These are phyloP conservation scores for Wolfiporia cocos DNA, from an alignment of 1,284 basidiomycete genomes.

Conservation along the genomic window DNA sequence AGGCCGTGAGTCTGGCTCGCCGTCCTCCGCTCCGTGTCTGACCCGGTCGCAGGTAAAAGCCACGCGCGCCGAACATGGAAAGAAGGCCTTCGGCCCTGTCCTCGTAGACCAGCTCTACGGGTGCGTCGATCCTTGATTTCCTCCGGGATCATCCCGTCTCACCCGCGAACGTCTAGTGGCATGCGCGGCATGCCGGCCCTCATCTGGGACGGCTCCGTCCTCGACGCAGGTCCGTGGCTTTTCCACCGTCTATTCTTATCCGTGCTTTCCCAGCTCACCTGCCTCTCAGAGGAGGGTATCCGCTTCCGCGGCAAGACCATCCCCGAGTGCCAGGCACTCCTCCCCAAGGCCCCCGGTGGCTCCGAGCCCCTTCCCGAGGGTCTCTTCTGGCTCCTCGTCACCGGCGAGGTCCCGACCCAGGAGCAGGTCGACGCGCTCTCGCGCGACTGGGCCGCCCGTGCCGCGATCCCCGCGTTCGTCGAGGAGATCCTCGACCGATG, in stretches of 20 bases:
- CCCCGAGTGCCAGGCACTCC: constrained; percentile 79
- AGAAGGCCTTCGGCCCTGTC: constrained; percentile 87
- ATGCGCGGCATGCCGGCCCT: constrained; percentile 88
- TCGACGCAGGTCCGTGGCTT: constrained; percentile 70
- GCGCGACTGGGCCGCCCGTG: constrained; percentile 89
- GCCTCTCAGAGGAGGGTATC: constrained; percentile 79
- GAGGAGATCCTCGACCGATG: constrained; percentile 92
- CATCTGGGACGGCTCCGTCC: constrained; percentile 95
- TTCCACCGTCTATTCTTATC: constrained; percentile 5
- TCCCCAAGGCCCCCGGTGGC: constrained; percentile 88
- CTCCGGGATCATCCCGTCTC: background rate
- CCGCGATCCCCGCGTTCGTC: constrained; percentile 85
- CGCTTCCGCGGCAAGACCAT: constrained; percentile 94
- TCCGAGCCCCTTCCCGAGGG: constrained; percentile 90
- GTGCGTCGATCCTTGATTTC: constrained; percentile 30
- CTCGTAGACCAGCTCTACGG: constrained; percentile 89
- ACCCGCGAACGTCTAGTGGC: constrained; percentile 50
- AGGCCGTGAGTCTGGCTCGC: constrained; percentile 51
- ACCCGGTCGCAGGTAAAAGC: constrained; percentile 62
- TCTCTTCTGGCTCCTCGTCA: constrained; percentile 94
- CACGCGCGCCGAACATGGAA: constrained; percentile 78
- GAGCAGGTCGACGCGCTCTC: constrained; percentile 85
- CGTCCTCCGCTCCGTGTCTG: constrained; percentile 2
- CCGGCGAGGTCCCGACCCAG: constrained; percentile 86
- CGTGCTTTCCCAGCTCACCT: background rate